Conservation (phyloP, 2,329 filamentous ascomycete genomes). For the Cryphonectria parasitica region DNA sequence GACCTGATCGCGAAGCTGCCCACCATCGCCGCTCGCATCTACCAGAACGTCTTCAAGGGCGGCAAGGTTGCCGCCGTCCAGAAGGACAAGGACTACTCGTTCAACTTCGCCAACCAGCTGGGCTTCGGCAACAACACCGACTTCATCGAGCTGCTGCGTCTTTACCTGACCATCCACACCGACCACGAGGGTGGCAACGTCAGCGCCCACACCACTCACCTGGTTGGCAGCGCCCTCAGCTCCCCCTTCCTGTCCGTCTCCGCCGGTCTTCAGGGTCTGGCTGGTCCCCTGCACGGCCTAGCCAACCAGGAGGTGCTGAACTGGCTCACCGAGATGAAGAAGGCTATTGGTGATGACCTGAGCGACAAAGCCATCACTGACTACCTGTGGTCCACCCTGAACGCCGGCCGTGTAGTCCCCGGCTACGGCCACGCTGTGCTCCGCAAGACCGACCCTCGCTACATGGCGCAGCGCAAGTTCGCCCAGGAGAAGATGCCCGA, state of each 20-base stretch:
- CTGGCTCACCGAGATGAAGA: slow-evolving; percentile 99
- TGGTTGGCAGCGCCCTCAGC: slow-evolving; percentile 94
- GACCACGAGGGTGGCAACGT: slow-evolving; percentile 99
- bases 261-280: slow-evolving; percentile 96
- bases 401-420: slow-evolving; percentile 92
- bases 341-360: slow-evolving; percentile 87
- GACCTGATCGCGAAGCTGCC: slow-evolving; percentile 99
- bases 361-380: slow-evolving; percentile 96
- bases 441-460: slow-evolving; percentile 99
- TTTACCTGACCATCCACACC: slow-evolving; percentile 99
- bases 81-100: slow-evolving; percentile 99
- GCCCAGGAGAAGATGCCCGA: slow-evolving; percentile 90
- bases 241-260: slow-evolving; percentile 96
- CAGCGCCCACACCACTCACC: slow-evolving; percentile 96
- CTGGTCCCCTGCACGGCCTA: slow-evolving; percentile 96
- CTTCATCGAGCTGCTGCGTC: slow-evolving; percentile 97
- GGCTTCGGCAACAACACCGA: slow-evolving; percentile 93
- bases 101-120: slow-evolving; percentile 99
- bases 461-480: slow-evolving; percentile 97
- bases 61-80: slow-evolving; percentile 95
- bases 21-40: slow-evolving; percentile 97
- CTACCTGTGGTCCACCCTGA: slow-evolving; percentile 98
- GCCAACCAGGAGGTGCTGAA: slow-evolving; percentile 99
- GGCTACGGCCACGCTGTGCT: slow-evolving; percentile 99
- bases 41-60: slow-evolving; percentile 99